Evolutionary conservation across 768 basidiomycete species (phyloP), one percentile per base, ranked within the genome.

Genomic region (Boletus sp.): DNA sequence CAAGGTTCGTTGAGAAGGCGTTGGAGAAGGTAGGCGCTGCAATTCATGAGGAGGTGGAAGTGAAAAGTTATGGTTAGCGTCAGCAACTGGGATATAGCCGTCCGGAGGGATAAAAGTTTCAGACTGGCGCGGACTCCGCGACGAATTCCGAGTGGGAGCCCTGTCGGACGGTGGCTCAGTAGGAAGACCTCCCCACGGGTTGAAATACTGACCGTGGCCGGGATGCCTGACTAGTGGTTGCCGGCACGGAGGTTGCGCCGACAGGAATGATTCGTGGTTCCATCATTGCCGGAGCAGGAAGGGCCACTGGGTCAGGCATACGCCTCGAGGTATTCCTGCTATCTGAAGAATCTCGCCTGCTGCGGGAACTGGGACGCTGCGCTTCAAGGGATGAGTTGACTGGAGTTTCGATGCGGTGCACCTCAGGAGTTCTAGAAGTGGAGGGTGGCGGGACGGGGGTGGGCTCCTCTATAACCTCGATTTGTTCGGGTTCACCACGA

Each of bases 11-110:
- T 65, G 66, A 40, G 66, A 72, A 9, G 61, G 66, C 4, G 66
- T 58, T 7, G 69, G 64, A 27, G 70, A 72, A 19, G 69, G 56
- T 27, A 68, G 55, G 34, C 64, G 65, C 17, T 69, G 72, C 19
- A 82, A 55, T 53, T 76, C 80, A 51, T 82, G 78, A 1, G 82
- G 82, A 19, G 81, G 76, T 6, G 80, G 80, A n/a, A 83, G 68
- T 5, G 66, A 55, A 17, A 80, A 79, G 19, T 70, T 64, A 10
- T 71, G 70, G 52, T 75, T 70, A 0, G 70, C 53, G 14, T 71
- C 75, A 35, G 55, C 76, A 43, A n/a, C 72, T 0, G 82, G 81
- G 50, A 83, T 80, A 53, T 70, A 82, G 5, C 71, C 73, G n/a
- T 83, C 81, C 0, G 78, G 79, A 7, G 74, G 79, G 9, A 77